Evolutionary conservation across 352 stramenopile species (phyloP).

Genomic region (Lagenidium giganteum): DNA sequence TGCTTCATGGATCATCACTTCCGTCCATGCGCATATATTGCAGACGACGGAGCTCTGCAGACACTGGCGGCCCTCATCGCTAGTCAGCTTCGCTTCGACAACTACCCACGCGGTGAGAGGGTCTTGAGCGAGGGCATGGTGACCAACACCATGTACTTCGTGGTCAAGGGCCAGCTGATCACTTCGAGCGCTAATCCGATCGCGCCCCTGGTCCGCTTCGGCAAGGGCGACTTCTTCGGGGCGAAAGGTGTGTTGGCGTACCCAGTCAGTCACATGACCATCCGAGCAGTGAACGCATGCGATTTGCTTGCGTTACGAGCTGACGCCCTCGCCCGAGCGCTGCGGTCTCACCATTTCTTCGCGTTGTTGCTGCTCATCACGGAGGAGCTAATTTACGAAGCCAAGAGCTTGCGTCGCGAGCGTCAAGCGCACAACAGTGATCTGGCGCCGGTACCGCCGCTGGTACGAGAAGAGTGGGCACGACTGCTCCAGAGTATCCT

Average conservation of each 20-base stretch:
- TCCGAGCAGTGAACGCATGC: slow-evolving; percentile 12
- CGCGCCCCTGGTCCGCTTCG: slow-evolving; percentile 4
- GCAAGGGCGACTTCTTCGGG: slow-evolving; percentile 21
- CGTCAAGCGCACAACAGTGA: neutral
- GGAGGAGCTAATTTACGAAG: neutral
- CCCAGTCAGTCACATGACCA: slow-evolving; percentile 8
- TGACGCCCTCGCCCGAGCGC: slow-evolving; percentile 1
- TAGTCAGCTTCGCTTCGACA: slow-evolving; percentile 14
- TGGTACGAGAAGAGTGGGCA: neutral
- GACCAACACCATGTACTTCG: slow-evolving; percentile 20
- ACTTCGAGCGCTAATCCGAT: slow-evolving; percentile 6
- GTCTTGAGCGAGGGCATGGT: slow-evolving; percentile 21
- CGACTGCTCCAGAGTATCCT: slow-evolving; percentile 24
- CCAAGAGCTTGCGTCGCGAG: neutral
- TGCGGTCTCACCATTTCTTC: neutral
- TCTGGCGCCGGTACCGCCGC: neutral
- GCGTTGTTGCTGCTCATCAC: too few species aligned
- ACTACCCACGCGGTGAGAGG: slow-evolving; percentile 20
- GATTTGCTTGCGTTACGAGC: slow-evolving; percentile 18
- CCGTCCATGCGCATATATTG: too few species aligned
- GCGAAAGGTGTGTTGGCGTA: slow-evolving; percentile 14
- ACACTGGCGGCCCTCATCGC: slow-evolving; percentile 7
- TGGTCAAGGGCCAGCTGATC: slow-evolving; percentile 17
- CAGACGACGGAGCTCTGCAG: too few species aligned
- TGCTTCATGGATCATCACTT: slow-evolving; percentile 6